Evolutionary conservation across 148 eudicot genomes (phyloP), one percentile per base, ranked within the genome.

Genomic region (Rhododendron kiyosumense): DNA sequence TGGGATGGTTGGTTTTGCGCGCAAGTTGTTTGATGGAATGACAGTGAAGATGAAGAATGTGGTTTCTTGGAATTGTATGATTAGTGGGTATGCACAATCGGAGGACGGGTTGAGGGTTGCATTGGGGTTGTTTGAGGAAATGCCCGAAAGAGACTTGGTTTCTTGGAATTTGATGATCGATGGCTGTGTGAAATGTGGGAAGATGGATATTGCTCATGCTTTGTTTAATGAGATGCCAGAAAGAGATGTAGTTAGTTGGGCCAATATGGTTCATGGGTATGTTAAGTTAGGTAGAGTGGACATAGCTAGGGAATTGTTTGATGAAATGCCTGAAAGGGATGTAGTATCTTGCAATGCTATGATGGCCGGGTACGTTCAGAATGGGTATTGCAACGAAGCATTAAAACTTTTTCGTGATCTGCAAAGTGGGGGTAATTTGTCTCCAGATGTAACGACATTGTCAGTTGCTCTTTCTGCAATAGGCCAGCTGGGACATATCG

Each of bases 21-120:
- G 92, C 63, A 88, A 91, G 49, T 46, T 94, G 82, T 95, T 95
- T 90, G 94, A 94, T 85, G 32, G 34, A 61, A 91, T 93, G 93
- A 89, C 93, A 5, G 14, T n/a, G 83, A 87, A 79, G 79, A 82
- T 89, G 90, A 94, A 69, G 93, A 95, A 93, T 87, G 84, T 94
- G 89, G 87, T 93, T 76, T 78, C 98, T 30, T 95, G 96, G 96
- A 95, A 95, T 87, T 90, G 93, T 43, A 88, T 95, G 91, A 91
- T 95, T 73, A 78, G 91, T 46, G 98, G 98, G 41, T 95, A 91
- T 86, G 87, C 88, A 45, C 88, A 88, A 48, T 79, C 59, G 1
- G 90, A 88, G 52, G 90, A 88, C 43, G 94, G 92, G 22, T 89
- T 92, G 71, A 82, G 84, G 89, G 71, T 83, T 69, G 94, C 96